phyloP scores from a whole-genome alignment of 225 moss, liverwort and hornwort species.

The Pleurozium schreberi region DNA sequence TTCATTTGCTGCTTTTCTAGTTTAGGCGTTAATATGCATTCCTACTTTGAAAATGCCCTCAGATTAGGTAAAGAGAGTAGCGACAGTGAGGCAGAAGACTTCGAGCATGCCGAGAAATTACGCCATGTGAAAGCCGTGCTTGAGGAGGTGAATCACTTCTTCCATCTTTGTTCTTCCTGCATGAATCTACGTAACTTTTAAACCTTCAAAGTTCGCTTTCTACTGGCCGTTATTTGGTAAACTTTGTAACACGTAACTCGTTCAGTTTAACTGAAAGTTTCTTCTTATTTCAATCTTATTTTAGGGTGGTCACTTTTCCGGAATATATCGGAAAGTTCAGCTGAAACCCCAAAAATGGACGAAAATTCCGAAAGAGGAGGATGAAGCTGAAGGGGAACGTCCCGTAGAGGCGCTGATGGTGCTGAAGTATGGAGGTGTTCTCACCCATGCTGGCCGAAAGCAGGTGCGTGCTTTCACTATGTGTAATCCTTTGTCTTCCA shows the following conservation, averaged over 20 bases:
- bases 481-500: background rate
- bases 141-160: slow-evolving; percentile 61
- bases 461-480: slow-evolving; percentile 36
- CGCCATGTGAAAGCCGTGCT: slow-evolving; percentile 98
- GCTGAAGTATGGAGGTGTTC: slow-evolving; percentile 95
- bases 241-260: background rate
- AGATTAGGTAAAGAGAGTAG: slow-evolving; percentile 93
- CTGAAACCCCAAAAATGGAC: slow-evolving; percentile 96
- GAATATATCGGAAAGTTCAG: slow-evolving; percentile 98
- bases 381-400: slow-evolving; percentile 77
- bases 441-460: slow-evolving; percentile 94
- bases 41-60: background rate
- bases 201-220: background rate
- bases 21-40: background rate
- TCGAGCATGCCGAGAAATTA: slow-evolving; percentile 92
- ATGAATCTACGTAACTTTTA: background rate
- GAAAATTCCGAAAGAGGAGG: slow-evolving; percentile 74
- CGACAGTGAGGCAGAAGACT: slow-evolving; percentile 98
- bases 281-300: background rate
- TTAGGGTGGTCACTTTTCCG: slow-evolving; percentile 99
- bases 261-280: background rate
- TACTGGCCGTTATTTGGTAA: background rate
- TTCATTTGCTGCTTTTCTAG: background rate
- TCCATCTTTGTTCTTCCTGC: background rate
- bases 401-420: slow-evolving; percentile 96